These are phyloP conservation scores for Mikania micrantha DNA, from an alignment of 129 eudicot species.

Conservation along the genomic window DNA sequence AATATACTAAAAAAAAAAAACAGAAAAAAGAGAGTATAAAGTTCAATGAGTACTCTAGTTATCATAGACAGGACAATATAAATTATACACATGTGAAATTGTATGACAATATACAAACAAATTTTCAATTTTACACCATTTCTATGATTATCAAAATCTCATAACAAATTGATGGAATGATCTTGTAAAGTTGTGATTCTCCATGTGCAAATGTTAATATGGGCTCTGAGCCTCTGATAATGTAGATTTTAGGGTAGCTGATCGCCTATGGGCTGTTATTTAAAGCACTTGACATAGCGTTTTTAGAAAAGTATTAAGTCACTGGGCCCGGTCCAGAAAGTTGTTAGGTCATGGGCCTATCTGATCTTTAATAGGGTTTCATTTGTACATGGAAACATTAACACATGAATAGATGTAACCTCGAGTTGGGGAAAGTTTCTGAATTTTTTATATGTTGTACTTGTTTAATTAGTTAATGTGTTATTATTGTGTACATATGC, in stretches of 20 bases:
- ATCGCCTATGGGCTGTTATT: background rate
- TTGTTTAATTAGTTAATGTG: background rate
- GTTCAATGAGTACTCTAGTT: no score
- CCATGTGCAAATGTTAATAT: slow-evolving; percentile 20
- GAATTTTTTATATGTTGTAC: slow-evolving; percentile 10
- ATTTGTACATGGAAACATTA: background rate
- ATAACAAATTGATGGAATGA: slow-evolving; percentile 17
- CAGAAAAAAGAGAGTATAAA: no score
- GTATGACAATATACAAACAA: slow-evolving; percentile 6
- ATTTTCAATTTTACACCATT: background rate
- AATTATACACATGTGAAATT: slow-evolving; percentile 5
- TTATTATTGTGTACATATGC: background rate
- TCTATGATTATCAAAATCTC: slow-evolving; percentile 5
- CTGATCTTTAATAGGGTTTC: slow-evolving; percentile 2
- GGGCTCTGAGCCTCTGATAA: slow-evolving; percentile 2
- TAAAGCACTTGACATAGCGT: slow-evolving; percentile 12
- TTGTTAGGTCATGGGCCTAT: slow-evolving; percentile 11
- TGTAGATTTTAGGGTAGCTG: slow-evolving; percentile 1
- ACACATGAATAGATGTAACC: background rate
- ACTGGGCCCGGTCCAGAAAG: slow-evolving; percentile 6
- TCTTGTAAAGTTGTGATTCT: slow-evolving; percentile 26
- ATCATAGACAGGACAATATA: slow-evolving; percentile 7
- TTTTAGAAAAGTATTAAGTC: slow-evolving; percentile 2
- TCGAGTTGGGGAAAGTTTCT: background rate
- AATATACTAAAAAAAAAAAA: no score